A percentile compares a stretch with the other conserved stretches of the same genome.
Conservation (phyloP, 1,284 basidiomycete species). For the Apiotrichum gamsii region DNA sequence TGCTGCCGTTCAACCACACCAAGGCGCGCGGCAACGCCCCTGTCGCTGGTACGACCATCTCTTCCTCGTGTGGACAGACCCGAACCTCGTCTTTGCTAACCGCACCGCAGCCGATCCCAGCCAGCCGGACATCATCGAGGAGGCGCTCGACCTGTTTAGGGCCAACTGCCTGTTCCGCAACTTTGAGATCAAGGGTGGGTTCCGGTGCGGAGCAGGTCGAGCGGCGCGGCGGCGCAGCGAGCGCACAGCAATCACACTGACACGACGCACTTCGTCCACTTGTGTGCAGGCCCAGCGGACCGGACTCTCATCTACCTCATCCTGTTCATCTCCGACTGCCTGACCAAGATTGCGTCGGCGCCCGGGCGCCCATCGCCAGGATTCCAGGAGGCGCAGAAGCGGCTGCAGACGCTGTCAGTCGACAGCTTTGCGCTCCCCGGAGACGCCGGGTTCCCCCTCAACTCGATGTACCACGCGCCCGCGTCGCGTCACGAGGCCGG, state of each 20-base stretch:
- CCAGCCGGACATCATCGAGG: constrained; percentile 86
- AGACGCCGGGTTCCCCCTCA: constrained; percentile 90
- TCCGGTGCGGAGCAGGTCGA: neutral
- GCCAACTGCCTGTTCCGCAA: constrained; percentile 99
- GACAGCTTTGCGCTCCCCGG: constrained; percentile 92
- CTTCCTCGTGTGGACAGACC: too few species aligned
- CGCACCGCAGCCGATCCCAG: constrained; percentile 63
- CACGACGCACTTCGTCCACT: too few species aligned
- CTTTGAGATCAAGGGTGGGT: constrained; percentile 89
- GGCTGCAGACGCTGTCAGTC: constrained; percentile 81
- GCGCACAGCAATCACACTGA: too few species aligned
- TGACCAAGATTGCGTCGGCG: constrained; percentile 70
- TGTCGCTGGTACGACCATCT: constrained; percentile 57
- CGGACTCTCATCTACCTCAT: constrained; percentile 94
- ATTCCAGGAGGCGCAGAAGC: constrained; percentile 81
- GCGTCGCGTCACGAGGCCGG: constrained; percentile 73
- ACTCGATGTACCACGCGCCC: constrained; percentile 83
- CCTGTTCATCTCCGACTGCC: constrained; percentile 95
- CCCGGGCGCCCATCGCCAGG: constrained; percentile 51
- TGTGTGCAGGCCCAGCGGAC: constrained; percentile 67
- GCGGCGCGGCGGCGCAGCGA: neutral
- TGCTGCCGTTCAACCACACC: constrained; percentile 80
- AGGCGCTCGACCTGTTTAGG: constrained; percentile 93
- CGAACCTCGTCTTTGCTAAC: too few species aligned
- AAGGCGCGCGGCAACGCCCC: constrained; percentile 88